Evolutionary conservation across 2,329 filamentous ascomycete genomes (phyloP), one percentile per base, ranked within the genome.

Genomic region (Verruconis gallopava): DNA sequence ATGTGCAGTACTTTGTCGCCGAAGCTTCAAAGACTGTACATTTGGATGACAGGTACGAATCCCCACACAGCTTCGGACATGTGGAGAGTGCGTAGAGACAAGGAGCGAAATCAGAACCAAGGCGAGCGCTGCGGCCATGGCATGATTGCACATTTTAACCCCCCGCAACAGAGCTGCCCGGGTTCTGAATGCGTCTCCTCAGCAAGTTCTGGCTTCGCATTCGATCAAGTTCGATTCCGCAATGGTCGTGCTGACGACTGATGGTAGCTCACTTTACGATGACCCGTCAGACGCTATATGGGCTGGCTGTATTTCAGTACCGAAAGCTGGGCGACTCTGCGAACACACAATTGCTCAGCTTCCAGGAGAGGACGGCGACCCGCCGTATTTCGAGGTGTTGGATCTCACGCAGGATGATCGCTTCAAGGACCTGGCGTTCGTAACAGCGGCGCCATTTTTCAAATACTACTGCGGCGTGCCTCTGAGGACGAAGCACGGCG

Each of bases 1-100:
- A 66, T 5, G 59, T 55, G 17, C 67, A 71, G 47, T 71, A 67
- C 44, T 64, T 71, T 20, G 52, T 73, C 13, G 66, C 67, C n/a
- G 69, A 73, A 50, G 63, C 66, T 13, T 68, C 67, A 3, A 59
- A 57, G 44, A 62, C 60, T 0, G 49, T 62, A 4, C 56, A 56
- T 39, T 51, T 68, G 6, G 56, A 57, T 20, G 50, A 66, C 21
- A 25, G 6, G 37, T 38, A 38, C 5, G 37, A 9, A 19, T 51
- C 51, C 19, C 44, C n/a, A n/a, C n/a, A n/a, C n/a, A n/a, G n/a
- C n/a, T n/a, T n/a, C n/a, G n/a, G n/a, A n/a, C n/a, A n/a, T n/a
- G n/a, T n/a, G n/a, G n/a, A n/a, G n/a, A n/a, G n/a, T n/a, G n/a
- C n/a, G n/a, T n/a, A n/a, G n/a, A n/a, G n/a, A n/a, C n/a, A n/a